Percentiles rank a stretch among this genome's conserved stretches.
These are phyloP conservation scores for Phytophthora nicotianae DNA, from an alignment of 352 stramenopile species.

Conservation along the genomic window DNA sequence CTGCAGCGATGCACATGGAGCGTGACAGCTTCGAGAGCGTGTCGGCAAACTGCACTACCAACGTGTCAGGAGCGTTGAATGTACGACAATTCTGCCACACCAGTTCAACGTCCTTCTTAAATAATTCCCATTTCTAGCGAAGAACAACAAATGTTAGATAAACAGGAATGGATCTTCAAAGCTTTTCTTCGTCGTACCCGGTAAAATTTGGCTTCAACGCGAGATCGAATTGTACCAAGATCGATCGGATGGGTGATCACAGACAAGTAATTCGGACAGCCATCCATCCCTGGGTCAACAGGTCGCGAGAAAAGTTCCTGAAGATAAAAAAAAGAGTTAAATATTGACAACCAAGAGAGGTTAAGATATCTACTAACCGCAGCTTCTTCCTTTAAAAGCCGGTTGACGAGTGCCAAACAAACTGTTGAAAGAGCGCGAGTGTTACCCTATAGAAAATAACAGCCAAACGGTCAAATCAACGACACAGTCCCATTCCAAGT, in stretches of 20 bases:
- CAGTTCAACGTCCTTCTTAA: conserved; percentile 79
- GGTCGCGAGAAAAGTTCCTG: conserved; percentile 86
- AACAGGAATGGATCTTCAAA: neutral
- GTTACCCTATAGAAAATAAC: conserved; percentile 23
- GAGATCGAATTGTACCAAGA: conserved; percentile 79
- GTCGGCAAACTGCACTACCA: conserved; percentile 81
- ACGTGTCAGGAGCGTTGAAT: conserved; percentile 80
- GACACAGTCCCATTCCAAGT: neutral
- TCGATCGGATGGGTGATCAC: conserved; percentile 88
- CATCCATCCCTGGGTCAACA: conserved; percentile 81
- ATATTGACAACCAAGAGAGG: neutral
- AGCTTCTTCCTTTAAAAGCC: conserved; percentile 76
- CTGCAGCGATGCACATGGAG: conserved; percentile 61
- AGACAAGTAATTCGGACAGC: conserved; percentile 84
- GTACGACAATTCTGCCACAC: conserved; percentile 87
- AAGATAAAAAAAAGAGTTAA: conserved; percentile 9
- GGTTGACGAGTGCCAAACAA: conserved; percentile 63
- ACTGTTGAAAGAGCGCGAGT: conserved; percentile 51
- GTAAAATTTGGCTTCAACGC: conserved; percentile 66
- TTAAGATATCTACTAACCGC: conserved; percentile 43
- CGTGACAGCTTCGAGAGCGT: conserved; percentile 68
- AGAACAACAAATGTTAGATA: conserved; percentile 12
- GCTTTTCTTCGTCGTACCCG: conserved; percentile 37
- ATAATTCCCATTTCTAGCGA: conserved; percentile 69
- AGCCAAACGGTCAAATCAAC: neutral